Conservation (phyloP, 352 stramenopile species). For the Plasmopara halstedii region DNA sequence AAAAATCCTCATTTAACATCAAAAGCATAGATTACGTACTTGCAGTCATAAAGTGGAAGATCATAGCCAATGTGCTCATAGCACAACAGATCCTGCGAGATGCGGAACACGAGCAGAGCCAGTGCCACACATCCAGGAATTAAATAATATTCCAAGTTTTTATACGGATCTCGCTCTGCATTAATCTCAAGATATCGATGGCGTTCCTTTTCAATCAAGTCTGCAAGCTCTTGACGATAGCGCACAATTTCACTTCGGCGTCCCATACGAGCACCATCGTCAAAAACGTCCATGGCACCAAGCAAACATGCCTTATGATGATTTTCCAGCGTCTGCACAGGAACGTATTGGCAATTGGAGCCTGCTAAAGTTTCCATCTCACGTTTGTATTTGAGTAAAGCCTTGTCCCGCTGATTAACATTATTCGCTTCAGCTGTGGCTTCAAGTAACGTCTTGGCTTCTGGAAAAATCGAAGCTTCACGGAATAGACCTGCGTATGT, state of each 20-base stretch:
- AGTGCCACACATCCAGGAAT: constrained; percentile 88
- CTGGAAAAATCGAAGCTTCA: constrained; percentile 92
- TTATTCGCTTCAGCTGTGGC: constrained; percentile 98
- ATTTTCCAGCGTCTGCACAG: constrained; percentile 80
- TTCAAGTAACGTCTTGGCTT: constrained; percentile 96
- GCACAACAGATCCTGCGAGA: constrained; percentile 75
- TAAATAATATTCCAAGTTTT: constrained; percentile 91
- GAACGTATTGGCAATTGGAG: constrained; percentile 82
- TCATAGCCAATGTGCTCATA: constrained; percentile 83
- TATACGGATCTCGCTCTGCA: constrained; percentile 92
- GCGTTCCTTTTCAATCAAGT: constrained; percentile 87
- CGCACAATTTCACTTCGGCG: constrained; percentile 85
- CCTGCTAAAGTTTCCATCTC: constrained; percentile 90
- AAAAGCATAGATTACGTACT: constrained; percentile 44
- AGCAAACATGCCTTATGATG: constrained; percentile 84
- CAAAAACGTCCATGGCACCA: constrained; percentile 85
- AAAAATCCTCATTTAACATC: not conserved
- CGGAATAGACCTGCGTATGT: constrained; percentile 96
- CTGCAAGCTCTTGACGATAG: constrained; percentile 71
- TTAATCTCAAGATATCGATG: constrained; percentile 93
- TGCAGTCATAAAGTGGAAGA: constrained; percentile 85
- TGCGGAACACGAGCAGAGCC: constrained; percentile 84
- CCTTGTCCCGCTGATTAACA: constrained; percentile 87
- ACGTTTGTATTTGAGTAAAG: constrained; percentile 86
- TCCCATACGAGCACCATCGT: constrained; percentile 94